Evolutionary conservation across 1,284 basidiomycete species (phyloP).

Genomic region (Cryptococcus floricola): DNA sequence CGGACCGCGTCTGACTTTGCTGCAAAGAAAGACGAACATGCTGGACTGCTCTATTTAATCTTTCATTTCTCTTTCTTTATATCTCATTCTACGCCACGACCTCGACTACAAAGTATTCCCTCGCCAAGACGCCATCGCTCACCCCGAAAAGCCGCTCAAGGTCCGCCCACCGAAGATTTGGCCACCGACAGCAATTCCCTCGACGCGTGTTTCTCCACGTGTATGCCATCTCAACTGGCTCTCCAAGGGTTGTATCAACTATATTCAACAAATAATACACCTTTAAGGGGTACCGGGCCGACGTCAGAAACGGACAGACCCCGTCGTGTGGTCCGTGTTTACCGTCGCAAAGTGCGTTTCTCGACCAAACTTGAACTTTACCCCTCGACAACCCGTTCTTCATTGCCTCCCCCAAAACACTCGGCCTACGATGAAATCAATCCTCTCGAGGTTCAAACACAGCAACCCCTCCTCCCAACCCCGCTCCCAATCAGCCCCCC

Average conservation of each 20-base stretch:
- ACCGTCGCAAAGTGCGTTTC: neutral
- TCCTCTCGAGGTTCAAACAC: constrained; percentile 27
- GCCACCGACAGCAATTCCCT: too few relatives aligned
- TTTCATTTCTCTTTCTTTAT: neutral
- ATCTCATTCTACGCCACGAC: neutral
- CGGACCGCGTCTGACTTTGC: constrained; percentile 8
- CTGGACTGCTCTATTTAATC: neutral
- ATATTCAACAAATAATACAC: too few relatives aligned
- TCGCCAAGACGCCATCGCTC: neutral
- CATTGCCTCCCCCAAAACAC: neutral
- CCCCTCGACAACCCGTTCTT: too few relatives aligned
- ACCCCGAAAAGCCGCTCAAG: neutral
- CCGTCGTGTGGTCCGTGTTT: too few relatives aligned
- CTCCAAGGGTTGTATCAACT: too few relatives aligned
- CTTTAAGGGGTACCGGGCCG: too few relatives aligned
- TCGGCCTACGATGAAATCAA: constrained; percentile 27
- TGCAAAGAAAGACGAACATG: neutral
- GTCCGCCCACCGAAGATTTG: neutral
- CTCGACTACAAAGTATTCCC: neutral
- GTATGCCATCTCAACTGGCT: too few relatives aligned
- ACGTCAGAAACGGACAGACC: too few relatives aligned
- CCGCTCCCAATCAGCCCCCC: neutral
- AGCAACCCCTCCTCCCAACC: neutral
- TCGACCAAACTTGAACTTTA: neutral
- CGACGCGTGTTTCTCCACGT: too few relatives aligned